A percentile compares a stretch with the other conserved stretches of the same genome.
These are phyloP conservation scores for Hygrophorus russula DNA, from an alignment of 768 basidiomycete genomes.

Conservation along the genomic window DNA sequence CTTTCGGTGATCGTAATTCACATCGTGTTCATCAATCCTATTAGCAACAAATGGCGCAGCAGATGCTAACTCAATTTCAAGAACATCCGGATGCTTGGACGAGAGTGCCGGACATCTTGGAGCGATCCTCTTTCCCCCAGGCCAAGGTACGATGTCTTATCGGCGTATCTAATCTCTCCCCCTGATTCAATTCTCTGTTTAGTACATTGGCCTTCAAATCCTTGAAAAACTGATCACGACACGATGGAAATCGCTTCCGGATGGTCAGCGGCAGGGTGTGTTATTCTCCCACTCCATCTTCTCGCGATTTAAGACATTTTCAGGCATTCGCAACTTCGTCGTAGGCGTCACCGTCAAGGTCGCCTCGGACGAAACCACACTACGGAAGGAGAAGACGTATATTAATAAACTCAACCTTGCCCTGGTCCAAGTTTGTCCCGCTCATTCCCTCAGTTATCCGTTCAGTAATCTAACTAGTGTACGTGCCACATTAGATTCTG, in stretches of 20 bases:
- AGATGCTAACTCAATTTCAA: slow-evolving; percentile 90
- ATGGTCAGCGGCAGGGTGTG: slow-evolving; percentile 83
- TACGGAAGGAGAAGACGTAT: slow-evolving; percentile 90
- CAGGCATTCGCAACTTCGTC: slow-evolving; percentile 94
- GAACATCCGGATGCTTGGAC: slow-evolving; percentile 97
- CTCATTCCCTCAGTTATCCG: slow-evolving; percentile 5
- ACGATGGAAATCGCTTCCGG: slow-evolving; percentile 92
- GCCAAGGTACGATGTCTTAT: slow-evolving; percentile 46
- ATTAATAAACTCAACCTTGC: slow-evolving; percentile 96
- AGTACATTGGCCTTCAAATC: slow-evolving; percentile 97
- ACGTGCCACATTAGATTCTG: slow-evolving; percentile 55
- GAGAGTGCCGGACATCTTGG: slow-evolving; percentile 88
- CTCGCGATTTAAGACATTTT: slow-evolving; percentile 7
- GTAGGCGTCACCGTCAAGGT: slow-evolving; percentile 89
- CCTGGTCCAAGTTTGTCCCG: slow-evolving; percentile 68
- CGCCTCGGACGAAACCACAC: slow-evolving; percentile 78
- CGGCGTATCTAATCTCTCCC: not conserved
- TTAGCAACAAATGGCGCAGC: slow-evolving; percentile 93
- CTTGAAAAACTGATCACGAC: slow-evolving; percentile 91
- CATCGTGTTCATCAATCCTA: slow-evolving; percentile 6
- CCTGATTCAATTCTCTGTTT: slow-evolving; percentile 9
- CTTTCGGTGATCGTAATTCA: not conserved
- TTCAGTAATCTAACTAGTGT: slow-evolving; percentile 1
- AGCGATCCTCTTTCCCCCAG: slow-evolving; percentile 74
- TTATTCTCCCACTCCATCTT: not conserved